Conservation (phyloP, 768 basidiomycete species). For the Xanthoconium stramineum region DNA sequence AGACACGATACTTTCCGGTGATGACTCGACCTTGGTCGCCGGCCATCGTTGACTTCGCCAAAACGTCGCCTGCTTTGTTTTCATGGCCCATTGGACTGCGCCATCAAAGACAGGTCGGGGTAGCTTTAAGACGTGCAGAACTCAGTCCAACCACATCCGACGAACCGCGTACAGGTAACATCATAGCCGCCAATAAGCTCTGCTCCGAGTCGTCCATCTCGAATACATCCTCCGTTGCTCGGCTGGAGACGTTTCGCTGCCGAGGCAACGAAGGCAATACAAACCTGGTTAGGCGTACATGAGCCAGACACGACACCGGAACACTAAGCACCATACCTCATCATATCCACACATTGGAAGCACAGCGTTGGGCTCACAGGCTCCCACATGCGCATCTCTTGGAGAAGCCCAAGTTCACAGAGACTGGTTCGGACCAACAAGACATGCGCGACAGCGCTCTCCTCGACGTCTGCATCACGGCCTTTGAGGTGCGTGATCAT, state of each 20-base stretch:
- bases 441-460: constrained; percentile 89
- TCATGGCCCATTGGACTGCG: constrained; percentile 86
- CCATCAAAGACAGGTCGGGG: constrained; percentile 79
- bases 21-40: constrained; percentile 55
- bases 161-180: constrained; percentile 77
- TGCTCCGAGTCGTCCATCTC: constrained; percentile 72
- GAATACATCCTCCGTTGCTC: constrained; percentile 95
- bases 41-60: constrained; percentile 61
- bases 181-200: constrained; percentile 71
- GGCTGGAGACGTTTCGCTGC: constrained; percentile 77
- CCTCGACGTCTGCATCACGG: constrained; percentile 81
- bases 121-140: constrained; percentile 33
- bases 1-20: constrained; percentile 67
- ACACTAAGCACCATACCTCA: constrained; percentile 55
- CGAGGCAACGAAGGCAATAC: constrained; percentile 82
- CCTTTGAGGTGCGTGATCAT: constrained; percentile 86
- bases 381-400: constrained; percentile 97
- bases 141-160: no score
- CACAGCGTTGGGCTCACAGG: constrained; percentile 83
- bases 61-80: constrained; percentile 72
- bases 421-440: constrained; percentile 84
- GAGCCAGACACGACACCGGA: not conserved
- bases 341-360: constrained; percentile 90
- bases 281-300: constrained; percentile 52
- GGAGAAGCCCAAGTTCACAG: constrained; percentile 85